Conservation (phyloP, 495 filamentous ascomycete genomes). For the Mycothermus thermophilus region DNA sequence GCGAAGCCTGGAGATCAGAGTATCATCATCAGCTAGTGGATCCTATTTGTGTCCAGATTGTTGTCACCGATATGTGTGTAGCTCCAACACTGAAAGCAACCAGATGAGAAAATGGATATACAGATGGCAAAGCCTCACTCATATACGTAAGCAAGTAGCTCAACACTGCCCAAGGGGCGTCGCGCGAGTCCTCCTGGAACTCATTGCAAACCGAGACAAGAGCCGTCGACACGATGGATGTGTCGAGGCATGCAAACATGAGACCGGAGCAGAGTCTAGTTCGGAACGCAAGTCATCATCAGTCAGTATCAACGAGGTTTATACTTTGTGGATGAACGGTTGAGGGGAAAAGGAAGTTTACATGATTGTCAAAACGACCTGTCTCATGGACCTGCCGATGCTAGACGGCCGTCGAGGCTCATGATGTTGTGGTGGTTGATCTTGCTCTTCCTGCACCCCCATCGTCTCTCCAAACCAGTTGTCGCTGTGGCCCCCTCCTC, state of each 20-base stretch:
- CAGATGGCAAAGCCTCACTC: slow-evolving; percentile 26
- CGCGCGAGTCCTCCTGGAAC: slow-evolving; percentile 37
- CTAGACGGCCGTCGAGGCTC: too few species aligned
- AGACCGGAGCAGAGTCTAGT: slow-evolving; percentile 41
- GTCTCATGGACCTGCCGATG: slow-evolving; percentile 8
- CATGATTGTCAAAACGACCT: slow-evolving; percentile 14
- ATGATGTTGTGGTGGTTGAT: not conserved
- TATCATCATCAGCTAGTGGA: not conserved
- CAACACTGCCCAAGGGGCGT: slow-evolving; percentile 45
- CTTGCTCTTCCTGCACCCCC: slow-evolving; percentile 2
- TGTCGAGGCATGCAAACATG: slow-evolving; percentile 46
- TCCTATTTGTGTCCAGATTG: too few species aligned
- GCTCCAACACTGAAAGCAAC: too few species aligned
- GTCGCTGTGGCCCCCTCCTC: not conserved
- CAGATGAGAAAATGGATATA: not conserved
- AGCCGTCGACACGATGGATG: slow-evolving; percentile 50
- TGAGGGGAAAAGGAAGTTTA: slow-evolving; percentile 2
- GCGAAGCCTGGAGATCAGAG: slow-evolving; percentile 31
- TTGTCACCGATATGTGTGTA: too few species aligned
- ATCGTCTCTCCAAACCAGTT: slow-evolving; percentile 1
- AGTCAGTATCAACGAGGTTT: not conserved
- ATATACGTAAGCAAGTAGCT: slow-evolving; percentile 48
- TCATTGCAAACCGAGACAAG: slow-evolving; percentile 45
- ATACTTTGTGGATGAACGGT: not conserved
- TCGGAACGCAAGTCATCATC: not conserved